These are phyloP conservation scores for Sinapis alba DNA, from an alignment of 441 rosid species.

Conservation along the genomic window DNA sequence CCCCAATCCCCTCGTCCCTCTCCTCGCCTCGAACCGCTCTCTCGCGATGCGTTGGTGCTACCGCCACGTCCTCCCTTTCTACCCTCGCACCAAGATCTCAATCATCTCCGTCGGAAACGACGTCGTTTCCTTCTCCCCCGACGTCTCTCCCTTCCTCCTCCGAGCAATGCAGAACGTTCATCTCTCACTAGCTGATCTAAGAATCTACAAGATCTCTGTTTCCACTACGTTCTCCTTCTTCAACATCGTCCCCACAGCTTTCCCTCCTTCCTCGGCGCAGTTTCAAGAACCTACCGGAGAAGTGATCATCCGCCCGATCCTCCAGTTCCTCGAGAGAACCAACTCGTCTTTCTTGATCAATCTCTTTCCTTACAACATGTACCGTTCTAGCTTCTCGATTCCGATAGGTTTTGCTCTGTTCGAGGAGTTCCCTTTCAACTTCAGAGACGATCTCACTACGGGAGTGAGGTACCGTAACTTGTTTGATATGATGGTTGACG, in stretches of 20 bases:
- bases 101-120: slow-evolving; percentile 1
- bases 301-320: slow-evolving; percentile 61
- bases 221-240: slow-evolving; percentile 88
- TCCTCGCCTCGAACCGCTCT: slow-evolving; percentile 1
- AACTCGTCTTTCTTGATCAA: slow-evolving; percentile 81
- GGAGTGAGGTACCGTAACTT: slow-evolving; percentile 81
- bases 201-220: slow-evolving; percentile 59
- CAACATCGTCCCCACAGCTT: slow-evolving; percentile 61
- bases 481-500: slow-evolving; percentile 88
- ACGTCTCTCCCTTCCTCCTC: slow-evolving; percentile 53
- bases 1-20: neutral
- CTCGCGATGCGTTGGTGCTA: slow-evolving; percentile 1
- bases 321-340: slow-evolving; percentile 62
- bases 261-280: slow-evolving; percentile 74
- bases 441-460: slow-evolving; percentile 72
- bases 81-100: neutral
- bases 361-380: slow-evolving; percentile 76
- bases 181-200: slow-evolving; percentile 58
- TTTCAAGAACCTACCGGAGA: slow-evolving; percentile 71
- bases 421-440: slow-evolving; percentile 71
- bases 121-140: slow-evolving; percentile 47
- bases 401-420: slow-evolving; percentile 85
- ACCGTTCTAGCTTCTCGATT: slow-evolving; percentile 60
- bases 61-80: slow-evolving; percentile 1
- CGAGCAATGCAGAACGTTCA: slow-evolving; percentile 73